A percentile compares a stretch with the other conserved stretches of the same genome.
Evolutionary conservation across 148 eudicot species (phyloP).

Genomic region (Pouteria glomerata): DNA sequence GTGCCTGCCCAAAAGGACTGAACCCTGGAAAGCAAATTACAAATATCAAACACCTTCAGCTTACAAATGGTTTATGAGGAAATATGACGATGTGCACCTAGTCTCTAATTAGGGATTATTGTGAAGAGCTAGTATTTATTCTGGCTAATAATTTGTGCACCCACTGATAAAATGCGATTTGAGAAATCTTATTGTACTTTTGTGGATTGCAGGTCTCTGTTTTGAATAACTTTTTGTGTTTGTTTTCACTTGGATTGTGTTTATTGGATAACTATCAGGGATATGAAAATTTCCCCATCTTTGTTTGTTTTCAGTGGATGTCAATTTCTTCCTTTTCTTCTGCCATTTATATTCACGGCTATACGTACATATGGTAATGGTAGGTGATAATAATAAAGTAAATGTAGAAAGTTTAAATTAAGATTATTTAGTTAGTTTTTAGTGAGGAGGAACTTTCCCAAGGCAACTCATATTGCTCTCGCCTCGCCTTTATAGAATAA

Average conservation of each 20-base stretch:
- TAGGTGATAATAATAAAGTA: too few relatives aligned
- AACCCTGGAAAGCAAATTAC: conserved; percentile 89
- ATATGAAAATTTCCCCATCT: too few relatives aligned
- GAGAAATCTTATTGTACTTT: conserved; percentile 3
- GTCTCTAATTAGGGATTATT: conserved; percentile 6
- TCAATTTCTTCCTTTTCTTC: too few relatives aligned
- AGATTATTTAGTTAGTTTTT: too few relatives aligned
- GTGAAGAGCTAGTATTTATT: neutral
- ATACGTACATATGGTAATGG: too few relatives aligned
- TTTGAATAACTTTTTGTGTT: conserved; percentile 1
- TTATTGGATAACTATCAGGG: too few relatives aligned
- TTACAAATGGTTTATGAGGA: conserved; percentile 7
- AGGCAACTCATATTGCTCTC: too few relatives aligned
- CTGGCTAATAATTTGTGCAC: conserved; percentile 11
- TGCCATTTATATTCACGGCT: too few relatives aligned
- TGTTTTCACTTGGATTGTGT: neutral
- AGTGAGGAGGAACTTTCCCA: too few relatives aligned
- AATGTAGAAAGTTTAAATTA: too few relatives aligned
- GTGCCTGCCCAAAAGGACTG: conserved; percentile 96
- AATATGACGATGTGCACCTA: neutral
- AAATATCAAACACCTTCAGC: conserved; percentile 76
- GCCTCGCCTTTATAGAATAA: too few relatives aligned
- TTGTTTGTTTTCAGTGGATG: too few relatives aligned
- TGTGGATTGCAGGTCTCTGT: conserved; percentile 8
- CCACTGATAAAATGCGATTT: conserved; percentile 5